phyloP scores from a whole-genome alignment of 306 rosid species.

The Vigna mungo region DNA sequence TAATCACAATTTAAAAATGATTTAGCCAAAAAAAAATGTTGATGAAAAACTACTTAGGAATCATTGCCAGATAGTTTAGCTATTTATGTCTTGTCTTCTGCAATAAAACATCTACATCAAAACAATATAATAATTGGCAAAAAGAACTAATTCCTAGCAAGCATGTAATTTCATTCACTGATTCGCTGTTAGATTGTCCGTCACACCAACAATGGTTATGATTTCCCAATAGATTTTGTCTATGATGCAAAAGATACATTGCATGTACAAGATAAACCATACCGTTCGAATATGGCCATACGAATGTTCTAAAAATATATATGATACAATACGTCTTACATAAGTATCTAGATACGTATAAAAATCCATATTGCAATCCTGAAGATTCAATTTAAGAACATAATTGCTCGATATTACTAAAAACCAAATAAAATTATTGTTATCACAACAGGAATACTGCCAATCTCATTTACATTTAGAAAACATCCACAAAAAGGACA shows the following conservation, averaged over 20 bases:
- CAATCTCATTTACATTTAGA: background rate
- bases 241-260: background rate
- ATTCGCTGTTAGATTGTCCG: slow-evolving; percentile 17
- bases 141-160: slow-evolving; percentile 19
- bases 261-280: background rate
- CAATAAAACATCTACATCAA: background rate
- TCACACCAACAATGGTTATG: background rate
- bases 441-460: background rate
- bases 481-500: background rate
- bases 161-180: background rate
- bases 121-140: slow-evolving; percentile 3
- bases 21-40: slow-evolving; percentile 8
- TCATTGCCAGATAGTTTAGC: slow-evolving; percentile 9
- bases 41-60: slow-evolving; percentile 25
- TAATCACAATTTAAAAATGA: background rate
- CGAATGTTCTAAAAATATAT: too few relatives aligned
- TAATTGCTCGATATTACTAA: too few relatives aligned
- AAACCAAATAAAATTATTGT: background rate
- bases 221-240: slow-evolving; percentile 11
- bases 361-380: too few relatives aligned
- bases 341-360: too few relatives aligned
- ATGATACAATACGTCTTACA: too few relatives aligned
- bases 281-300: too few relatives aligned
- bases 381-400: too few relatives aligned
- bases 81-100: background rate